phyloP scores from a whole-genome alignment of 2,329 filamentous ascomycete species.

The Podosphaera xanthii region DNA sequence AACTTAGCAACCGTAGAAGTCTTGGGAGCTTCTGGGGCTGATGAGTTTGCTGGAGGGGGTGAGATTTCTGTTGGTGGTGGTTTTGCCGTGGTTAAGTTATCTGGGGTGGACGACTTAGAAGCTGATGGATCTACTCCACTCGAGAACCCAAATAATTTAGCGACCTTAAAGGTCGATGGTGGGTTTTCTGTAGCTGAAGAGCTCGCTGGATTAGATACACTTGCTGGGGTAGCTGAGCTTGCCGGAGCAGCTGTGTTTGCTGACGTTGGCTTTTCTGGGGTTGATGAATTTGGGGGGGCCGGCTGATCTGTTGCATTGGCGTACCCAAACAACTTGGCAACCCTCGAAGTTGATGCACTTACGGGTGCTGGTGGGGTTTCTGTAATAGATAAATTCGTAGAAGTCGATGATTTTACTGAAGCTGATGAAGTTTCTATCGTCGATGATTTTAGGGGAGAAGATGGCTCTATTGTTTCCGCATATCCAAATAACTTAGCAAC shows the following conservation, averaged over 20 bases:
- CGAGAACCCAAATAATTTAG: background rate
- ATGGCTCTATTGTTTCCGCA: background rate
- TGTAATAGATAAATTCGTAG: background rate
- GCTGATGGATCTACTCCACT: too few relatives aligned
- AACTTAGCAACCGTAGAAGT: too few relatives aligned
- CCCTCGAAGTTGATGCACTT: background rate
- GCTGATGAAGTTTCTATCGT: too few relatives aligned
- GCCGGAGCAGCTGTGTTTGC: background rate
- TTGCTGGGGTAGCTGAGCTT: background rate
- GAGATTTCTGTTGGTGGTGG: background rate
- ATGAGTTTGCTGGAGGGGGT: background rate
- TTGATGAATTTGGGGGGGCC: background rate
- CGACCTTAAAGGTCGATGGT: too few relatives aligned
- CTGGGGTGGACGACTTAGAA: background rate
- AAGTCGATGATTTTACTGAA: too few relatives aligned
- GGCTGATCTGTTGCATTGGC: background rate
- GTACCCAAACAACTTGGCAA: background rate
- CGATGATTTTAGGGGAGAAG: too few relatives aligned
- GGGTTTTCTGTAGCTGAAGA: too few relatives aligned
- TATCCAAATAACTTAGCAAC: slow-evolving; percentile 2
- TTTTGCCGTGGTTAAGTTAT: background rate
- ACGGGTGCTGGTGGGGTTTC: background rate
- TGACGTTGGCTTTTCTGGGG: background rate
- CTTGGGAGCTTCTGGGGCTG: too few relatives aligned
- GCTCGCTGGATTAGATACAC: background rate